A percentile compares a stretch with the other conserved stretches of the same genome.
phyloP scores from a whole-genome alignment of 2,329 filamentous ascomycete genomes.

The Botrytis byssoidea region DNA sequence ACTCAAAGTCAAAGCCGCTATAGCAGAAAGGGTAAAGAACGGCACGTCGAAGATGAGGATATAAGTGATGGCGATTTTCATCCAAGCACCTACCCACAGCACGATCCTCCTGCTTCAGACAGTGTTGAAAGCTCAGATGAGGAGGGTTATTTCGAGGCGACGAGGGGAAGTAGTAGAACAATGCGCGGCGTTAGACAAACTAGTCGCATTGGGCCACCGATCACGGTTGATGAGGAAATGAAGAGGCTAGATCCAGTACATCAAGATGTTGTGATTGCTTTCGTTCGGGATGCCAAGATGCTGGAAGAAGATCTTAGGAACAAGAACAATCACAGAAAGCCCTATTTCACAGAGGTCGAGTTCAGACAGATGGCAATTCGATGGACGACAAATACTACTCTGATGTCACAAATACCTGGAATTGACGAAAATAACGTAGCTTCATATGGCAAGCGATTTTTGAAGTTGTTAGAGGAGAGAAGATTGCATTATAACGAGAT shows the following conservation, averaged over 20 bases:
- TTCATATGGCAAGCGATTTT: conserved; percentile 59
- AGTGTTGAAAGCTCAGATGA: conserved; percentile 38
- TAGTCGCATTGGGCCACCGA: conserved; percentile 53
- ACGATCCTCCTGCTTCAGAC: conserved; percentile 51
- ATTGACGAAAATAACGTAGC: conserved; percentile 63
- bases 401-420: conserved; percentile 62
- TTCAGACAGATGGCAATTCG: conserved; percentile 71
- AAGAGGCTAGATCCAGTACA: conserved; percentile 58
- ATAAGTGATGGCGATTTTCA: conserved; percentile 12
- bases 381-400: conserved; percentile 60
- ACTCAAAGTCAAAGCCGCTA: not conserved
- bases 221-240: conserved; percentile 55
- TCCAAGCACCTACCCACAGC: conserved; percentile 37
- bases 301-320: conserved; percentile 62
- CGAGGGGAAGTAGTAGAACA: conserved; percentile 39
- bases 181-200: conserved; percentile 20
- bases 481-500: conserved; percentile 51
- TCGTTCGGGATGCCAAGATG: conserved; percentile 60
- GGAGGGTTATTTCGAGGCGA: conserved; percentile 37
- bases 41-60: conserved; percentile 20
- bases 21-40: conserved; percentile 39
- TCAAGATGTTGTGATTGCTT: conserved; percentile 60
- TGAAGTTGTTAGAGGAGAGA: conserved; percentile 55
- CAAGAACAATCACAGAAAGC: conserved; percentile 53
- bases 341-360: conserved; percentile 66